Evolutionary conservation across 306 rosid genomes (phyloP), one percentile per base, ranked within the genome.

Genomic region (Vicia faba): DNA sequence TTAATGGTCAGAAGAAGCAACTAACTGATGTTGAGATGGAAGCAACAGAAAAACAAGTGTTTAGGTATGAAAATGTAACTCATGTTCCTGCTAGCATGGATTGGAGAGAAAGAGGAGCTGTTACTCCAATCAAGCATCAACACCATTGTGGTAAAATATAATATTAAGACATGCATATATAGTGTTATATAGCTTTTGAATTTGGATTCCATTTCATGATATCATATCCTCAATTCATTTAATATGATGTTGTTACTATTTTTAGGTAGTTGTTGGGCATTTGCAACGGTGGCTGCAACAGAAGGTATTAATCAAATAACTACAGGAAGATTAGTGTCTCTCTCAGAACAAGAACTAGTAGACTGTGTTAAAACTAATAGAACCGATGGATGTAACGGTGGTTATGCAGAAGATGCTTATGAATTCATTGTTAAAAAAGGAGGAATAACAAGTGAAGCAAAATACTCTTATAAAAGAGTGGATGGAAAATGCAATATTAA

Each of bases 181-280:
- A 11, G 45, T 11, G 12, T 3, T 11, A 11, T 11, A 11, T 40
- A 40, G 10, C 45, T 44, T 44, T 11, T 44, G 16, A 44, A 5
- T 31, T 31, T 31, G 36, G 36, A 31, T 44, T 20, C 23, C 18
- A 44, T 0, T 31, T 13, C 14, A 4, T 40, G n/a, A 11, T 40
- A 9, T n/a, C n/a, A n/a, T n/a, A n/a, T 10, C 12, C 44, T 39
- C 44, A 39, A 39, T 39, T 39, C 44, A 39, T 5, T 44, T n/a
- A 5, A 48, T n/a, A n/a, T n/a, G 36, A 31, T 7, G 36, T 31
- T 31, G 8, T 31, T 33, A 31, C 5, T 31, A 2, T 33, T 33
- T n/a, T 9, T 9, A 75, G 76, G 76, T 19, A 51, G 75, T 50
- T 61, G 81, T 4, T 70, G 81, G 81, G 68, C 76, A 44, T 70